Percentiles rank a stretch among this genome's conserved stretches.
Evolutionary conservation across 768 basidiomycete genomes (phyloP).

Genomic region (Tulasnella sp.): DNA sequence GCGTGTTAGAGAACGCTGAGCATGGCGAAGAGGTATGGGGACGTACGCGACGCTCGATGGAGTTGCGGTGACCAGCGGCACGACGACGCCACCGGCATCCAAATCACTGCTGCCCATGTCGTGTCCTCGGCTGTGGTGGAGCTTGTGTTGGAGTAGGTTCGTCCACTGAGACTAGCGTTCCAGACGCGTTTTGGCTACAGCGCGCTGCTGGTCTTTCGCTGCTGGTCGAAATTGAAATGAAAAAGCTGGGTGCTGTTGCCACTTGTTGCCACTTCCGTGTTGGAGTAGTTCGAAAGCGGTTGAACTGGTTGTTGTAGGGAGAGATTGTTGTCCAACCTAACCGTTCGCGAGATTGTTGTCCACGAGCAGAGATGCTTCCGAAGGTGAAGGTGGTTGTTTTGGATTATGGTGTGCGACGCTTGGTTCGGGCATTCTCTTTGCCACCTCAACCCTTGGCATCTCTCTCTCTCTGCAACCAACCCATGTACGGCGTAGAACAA

Average conservation of each 20-base stretch:
- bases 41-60: background rate
- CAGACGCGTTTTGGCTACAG: background rate
- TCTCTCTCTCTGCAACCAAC: background rate
- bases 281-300: no score
- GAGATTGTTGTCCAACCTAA: no score
- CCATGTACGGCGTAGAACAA: background rate
- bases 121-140: background rate
- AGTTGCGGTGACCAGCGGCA: background rate
- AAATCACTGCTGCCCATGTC: background rate
- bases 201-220: background rate
- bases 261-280: background rate
- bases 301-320: no score
- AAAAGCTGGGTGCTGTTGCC: background rate
- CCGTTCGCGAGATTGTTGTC: no score
- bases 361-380: background rate
- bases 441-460: background rate
- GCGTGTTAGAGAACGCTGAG: background rate
- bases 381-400: background rate
- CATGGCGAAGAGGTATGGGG: background rate
- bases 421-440: background rate
- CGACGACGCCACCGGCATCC: background rate
- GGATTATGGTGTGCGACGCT: background rate
- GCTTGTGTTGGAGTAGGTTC: background rate
- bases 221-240: background rate
- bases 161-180: background rate